These are phyloP conservation scores for Trichoderma simmonsii DNA, from an alignment of 2,329 filamentous ascomycete species.

Conservation along the genomic window DNA sequence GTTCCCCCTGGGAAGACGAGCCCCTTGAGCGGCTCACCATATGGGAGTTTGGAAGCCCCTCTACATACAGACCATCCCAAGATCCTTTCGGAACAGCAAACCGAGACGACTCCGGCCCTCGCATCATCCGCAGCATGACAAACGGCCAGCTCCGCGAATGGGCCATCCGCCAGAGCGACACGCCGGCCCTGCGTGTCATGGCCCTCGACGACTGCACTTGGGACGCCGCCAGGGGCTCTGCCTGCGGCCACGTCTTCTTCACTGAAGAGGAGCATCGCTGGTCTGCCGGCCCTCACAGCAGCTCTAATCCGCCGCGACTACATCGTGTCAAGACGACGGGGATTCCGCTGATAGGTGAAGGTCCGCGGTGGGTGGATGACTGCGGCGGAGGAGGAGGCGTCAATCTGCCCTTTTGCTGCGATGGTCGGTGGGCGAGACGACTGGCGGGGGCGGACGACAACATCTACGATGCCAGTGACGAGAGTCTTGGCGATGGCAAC, in stretches of 20 bases:
- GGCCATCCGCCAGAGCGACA: conserved; percentile 50
- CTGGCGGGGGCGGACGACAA: background rate
- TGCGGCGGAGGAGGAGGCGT: conserved; percentile 44
- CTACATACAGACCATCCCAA: conserved; percentile 47
- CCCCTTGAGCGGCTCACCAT: conserved; percentile 57
- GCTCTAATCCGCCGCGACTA: conserved; percentile 38
- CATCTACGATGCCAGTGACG: background rate
- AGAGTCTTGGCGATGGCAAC: background rate
- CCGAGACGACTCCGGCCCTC: conserved; percentile 36
- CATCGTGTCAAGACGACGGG: conserved; percentile 49
- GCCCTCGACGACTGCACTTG: conserved; percentile 45
- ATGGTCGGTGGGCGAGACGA: conserved; percentile 10
- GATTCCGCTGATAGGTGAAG: conserved; percentile 49
- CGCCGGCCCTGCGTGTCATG: conserved; percentile 48
- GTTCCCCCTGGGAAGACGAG: conserved; percentile 53
- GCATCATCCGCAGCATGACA: conserved; percentile 47
- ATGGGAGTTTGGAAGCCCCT: conserved; percentile 55
- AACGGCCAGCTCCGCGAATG: conserved; percentile 52
- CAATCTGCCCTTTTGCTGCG: conserved; percentile 42
- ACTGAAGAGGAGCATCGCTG: conserved; percentile 55
- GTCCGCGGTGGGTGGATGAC: conserved; percentile 48
- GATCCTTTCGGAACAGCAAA: conserved; percentile 44
- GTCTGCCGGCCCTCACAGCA: conserved; percentile 45
- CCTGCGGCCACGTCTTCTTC: conserved; percentile 47
- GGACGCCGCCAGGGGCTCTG: conserved; percentile 31